Base-by-base conservation (phyloP, 164 flowering plant species). In the Akebia trifoliata region DNA sequence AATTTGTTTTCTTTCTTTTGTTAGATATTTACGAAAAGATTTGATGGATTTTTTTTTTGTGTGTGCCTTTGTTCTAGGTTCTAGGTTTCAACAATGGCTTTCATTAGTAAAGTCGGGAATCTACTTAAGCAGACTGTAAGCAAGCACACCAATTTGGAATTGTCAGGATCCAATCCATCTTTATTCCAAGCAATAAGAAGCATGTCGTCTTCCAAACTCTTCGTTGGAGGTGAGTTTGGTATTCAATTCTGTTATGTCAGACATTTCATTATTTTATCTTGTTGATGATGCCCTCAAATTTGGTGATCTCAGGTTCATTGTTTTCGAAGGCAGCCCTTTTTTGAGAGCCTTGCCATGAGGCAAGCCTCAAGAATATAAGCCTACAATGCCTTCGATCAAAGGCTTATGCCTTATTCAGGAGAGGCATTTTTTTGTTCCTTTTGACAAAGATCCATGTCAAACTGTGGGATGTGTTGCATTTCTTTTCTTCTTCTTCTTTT, bases 181-280 rank as follows among this genome's bases (percentile, higher is more conserved):
- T 44, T 77, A 18, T 68, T 45, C 54, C 84, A 77, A 54, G 75
- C 78, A 21, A 63, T 73, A 55, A 67, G 84, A 65, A 65, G 68
- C 77, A 75, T 77, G 79, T 74, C 81, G 20, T 69, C 77, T 51
- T 69, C 81, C 39, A 77, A 80, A 59, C 55, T 80, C 43, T 80
- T 80, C 49, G 44, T 80, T 61, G 84, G 84, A 69, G 84, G 84
- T 80, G 48, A 9, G 54, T 28, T 50, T 44, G 32, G 2, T 29
- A 24, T 40, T 42, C 1, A n/a, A 31, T 30, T 43, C 1, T 56
- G 42, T 28, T 43, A 17, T 32, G 6, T 42, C 7, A 36, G 26
- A 14, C 5, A 1, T 18, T 22, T 53, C n/a, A 14, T 24, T 4
- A 21, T 34, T 9, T 21, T 17, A 14, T 10, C 20, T 2, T 36